Conservation (phyloP, 192 early-diverging fungal species). For the Funneliformis mosseae region DNA sequence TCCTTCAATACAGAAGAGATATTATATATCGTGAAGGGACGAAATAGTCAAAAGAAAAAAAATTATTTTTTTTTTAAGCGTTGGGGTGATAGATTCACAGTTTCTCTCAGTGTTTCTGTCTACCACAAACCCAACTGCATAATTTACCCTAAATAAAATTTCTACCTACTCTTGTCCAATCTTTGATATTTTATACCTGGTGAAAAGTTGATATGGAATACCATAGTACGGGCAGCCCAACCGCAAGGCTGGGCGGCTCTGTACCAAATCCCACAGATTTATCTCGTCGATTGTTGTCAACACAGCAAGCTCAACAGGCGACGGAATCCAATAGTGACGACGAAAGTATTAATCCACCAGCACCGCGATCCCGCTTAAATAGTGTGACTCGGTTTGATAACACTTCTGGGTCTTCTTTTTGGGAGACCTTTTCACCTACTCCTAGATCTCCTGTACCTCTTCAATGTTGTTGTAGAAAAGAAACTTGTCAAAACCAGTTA, state of each 20-base stretch:
- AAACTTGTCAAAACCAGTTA: slow-evolving; percentile 24
- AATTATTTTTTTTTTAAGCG: slow-evolving; percentile 3
- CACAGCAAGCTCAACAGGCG: slow-evolving; percentile 1
- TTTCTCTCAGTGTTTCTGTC: slow-evolving; percentile 18
- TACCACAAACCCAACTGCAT: slow-evolving; percentile 16
- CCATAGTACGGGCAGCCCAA: neutral
- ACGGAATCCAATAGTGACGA: slow-evolving; percentile 10
- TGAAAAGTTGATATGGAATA: neutral
- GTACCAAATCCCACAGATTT: slow-evolving; percentile 14
- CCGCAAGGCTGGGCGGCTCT: neutral
- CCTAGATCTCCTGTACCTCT: slow-evolving; percentile 20
- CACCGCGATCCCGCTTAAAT: slow-evolving; percentile 13
- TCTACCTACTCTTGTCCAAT: slow-evolving; percentile 17
- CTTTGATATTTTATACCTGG: neutral
- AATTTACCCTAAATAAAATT: neutral
- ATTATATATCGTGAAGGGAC: no score
- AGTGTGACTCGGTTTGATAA: slow-evolving; percentile 15
- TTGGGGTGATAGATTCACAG: slow-evolving; percentile 32
- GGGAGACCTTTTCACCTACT: slow-evolving; percentile 13
- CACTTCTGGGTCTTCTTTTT: slow-evolving; percentile 3
- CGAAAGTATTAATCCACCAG: neutral
- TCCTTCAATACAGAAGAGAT: neutral
- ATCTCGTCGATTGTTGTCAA: neutral
- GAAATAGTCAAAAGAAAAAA: neutral
- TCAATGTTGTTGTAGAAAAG: slow-evolving; percentile 38